Evolutionary conservation across 1,139 yeast species (phyloP).

Genomic region (Candida glucosophila): DNA sequence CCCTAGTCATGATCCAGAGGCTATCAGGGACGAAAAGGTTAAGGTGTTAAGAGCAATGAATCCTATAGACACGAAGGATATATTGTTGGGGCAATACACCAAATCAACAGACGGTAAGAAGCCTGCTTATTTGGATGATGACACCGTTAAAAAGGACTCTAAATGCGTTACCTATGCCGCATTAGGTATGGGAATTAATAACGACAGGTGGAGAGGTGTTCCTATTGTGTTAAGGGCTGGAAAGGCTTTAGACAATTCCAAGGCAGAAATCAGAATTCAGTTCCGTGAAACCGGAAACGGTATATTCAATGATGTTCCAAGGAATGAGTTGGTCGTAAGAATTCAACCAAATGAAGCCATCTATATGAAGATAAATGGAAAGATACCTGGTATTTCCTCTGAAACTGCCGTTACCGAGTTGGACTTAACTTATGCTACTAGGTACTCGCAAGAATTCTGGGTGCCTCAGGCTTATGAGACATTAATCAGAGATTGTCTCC

Average conservation of each 20-base stretch:
- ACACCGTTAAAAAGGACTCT: constrained; percentile 74
- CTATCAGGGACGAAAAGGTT: constrained; percentile 93
- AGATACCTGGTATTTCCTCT: constrained; percentile 85
- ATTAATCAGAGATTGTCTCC: constrained; percentile 79
- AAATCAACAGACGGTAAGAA: constrained; percentile 78
- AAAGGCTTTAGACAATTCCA: constrained; percentile 84
- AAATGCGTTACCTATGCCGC: constrained; percentile 94
- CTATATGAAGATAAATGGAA: constrained; percentile 84
- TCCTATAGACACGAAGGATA: constrained; percentile 55
- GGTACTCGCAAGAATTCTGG: constrained; percentile 79
- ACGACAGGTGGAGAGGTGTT: constrained; percentile 98
- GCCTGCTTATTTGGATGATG: constrained; percentile 90
- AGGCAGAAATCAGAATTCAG: constrained; percentile 92
- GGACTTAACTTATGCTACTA: constrained; percentile 74
- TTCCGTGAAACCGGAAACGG: constrained; percentile 82
- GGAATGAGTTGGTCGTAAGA: constrained; percentile 89
- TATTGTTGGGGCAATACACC: constrained; percentile 81
- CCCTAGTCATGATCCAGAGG: constrained; percentile 79
- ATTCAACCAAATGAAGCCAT: constrained; percentile 94
- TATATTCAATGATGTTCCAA: constrained; percentile 69
- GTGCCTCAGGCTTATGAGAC: constrained; percentile 98
- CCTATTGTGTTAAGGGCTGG: constrained; percentile 96
- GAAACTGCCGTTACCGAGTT: constrained; percentile 80
- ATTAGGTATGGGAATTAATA: constrained; percentile 62
- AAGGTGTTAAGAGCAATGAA: constrained; percentile 79